Evolutionary conservation across 768 basidiomycete species (phyloP).

Genomic region (Dentipellis sp.): DNA sequence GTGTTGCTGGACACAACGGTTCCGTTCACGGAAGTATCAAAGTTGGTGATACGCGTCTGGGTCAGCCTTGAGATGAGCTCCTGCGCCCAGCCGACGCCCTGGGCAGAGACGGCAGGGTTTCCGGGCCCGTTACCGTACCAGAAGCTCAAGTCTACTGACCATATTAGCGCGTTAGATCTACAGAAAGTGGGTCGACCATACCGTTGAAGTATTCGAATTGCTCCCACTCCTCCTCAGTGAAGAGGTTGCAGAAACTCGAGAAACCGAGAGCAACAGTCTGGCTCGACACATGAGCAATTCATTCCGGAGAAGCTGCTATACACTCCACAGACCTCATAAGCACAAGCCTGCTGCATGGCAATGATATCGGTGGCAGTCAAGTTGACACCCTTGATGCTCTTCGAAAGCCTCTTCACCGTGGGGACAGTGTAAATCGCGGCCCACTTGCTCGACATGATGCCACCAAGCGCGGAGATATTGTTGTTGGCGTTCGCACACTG

Average conservation of each 20-base stretch:
- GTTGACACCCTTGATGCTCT: slow-evolving; percentile 23
- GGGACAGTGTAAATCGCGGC: slow-evolving; percentile 29
- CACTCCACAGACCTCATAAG: slow-evolving; percentile 26
- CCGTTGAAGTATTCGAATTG: slow-evolving; percentile 35
- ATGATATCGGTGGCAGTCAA: slow-evolving; percentile 21
- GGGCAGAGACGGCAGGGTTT: slow-evolving; percentile 29
- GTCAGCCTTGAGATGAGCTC: slow-evolving; percentile 36
- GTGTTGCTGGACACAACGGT: slow-evolving; percentile 32
- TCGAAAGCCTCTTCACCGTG: slow-evolving; percentile 26
- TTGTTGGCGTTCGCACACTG: slow-evolving; percentile 24
- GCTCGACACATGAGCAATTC: neutral
- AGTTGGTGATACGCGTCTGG: slow-evolving; percentile 24
- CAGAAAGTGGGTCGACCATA: slow-evolving; percentile 5
- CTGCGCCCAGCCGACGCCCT: slow-evolving; percentile 32
- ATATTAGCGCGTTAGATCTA: too few species aligned
- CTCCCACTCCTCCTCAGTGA: slow-evolving; percentile 44
- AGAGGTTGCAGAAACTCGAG: slow-evolving; percentile 39
- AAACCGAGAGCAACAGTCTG: slow-evolving; percentile 42
- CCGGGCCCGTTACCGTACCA: slow-evolving; percentile 27
- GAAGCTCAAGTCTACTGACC: slow-evolving; percentile 15
- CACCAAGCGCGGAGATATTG: slow-evolving; percentile 16
- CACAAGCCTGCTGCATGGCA: slow-evolving; percentile 29
- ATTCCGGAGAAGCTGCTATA: neutral
- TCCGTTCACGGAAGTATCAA: slow-evolving; percentile 37
- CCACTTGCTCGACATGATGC: slow-evolving; percentile 24